Percentiles rank a stretch among this genome's conserved stretches.
Conservation (phyloP, 352 stramenopile genomes). For the Lagenidium sp. region DNA sequence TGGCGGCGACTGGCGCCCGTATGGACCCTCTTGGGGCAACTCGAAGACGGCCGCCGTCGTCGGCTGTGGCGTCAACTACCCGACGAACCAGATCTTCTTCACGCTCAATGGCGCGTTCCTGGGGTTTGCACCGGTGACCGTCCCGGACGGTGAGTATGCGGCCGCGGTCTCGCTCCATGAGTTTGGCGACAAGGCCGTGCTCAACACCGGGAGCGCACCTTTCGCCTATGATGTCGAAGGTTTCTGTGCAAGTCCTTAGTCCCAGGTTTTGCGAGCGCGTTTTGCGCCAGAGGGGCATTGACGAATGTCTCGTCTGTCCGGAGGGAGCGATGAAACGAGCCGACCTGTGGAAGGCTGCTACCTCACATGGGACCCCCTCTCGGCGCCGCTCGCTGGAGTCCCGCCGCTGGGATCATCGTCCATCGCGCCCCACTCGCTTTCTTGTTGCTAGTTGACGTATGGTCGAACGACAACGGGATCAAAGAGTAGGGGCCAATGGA, state of each 20-base stretch:
- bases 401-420: no score
- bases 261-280: not conserved
- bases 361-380: no score
- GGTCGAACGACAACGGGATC: no score
- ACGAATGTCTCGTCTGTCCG: no score
- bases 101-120: constrained; percentile 69
- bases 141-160: constrained; percentile 55
- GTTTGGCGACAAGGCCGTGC: constrained; percentile 53
- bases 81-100: constrained; percentile 59
- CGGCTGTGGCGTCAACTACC: constrained; percentile 65
- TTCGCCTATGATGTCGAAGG: constrained; percentile 80
- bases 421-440: no score
- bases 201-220: constrained; percentile 63
- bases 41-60: constrained; percentile 30
- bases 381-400: no score
- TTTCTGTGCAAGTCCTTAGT: constrained; percentile 85
- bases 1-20: constrained; percentile 59
- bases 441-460: no score
- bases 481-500: no score
- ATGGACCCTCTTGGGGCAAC: constrained; percentile 59
- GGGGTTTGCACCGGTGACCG: constrained; percentile 24
- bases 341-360: no score
- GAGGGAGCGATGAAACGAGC: no score
- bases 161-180: constrained; percentile 71
- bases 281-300: no score